phyloP scores from a whole-genome alignment of 2,329 filamentous ascomycete genomes.

The Fusarium cyanostomum region DNA sequence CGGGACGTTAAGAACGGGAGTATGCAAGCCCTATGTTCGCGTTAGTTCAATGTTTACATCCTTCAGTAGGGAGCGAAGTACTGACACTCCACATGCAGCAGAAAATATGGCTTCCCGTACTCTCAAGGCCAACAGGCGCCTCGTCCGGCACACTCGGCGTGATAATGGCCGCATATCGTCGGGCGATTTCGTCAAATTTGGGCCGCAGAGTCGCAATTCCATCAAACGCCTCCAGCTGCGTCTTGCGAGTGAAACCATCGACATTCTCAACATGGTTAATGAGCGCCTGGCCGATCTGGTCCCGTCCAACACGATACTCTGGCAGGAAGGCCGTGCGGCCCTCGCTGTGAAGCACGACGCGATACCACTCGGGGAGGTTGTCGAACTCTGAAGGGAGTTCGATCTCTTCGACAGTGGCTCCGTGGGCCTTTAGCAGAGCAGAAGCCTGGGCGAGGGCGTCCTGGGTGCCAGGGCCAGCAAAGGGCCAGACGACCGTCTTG shows the following conservation, averaged over 20 bases:
- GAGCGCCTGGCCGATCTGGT: slow-evolving; percentile 58
- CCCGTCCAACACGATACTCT: slow-evolving; percentile 61
- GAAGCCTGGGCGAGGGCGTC: slow-evolving; percentile 55
- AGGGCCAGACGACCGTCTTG: slow-evolving; percentile 63
- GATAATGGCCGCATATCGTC: slow-evolving; percentile 64
- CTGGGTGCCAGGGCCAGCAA: slow-evolving; percentile 57
- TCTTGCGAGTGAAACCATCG: slow-evolving; percentile 54
- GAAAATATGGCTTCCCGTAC: slow-evolving; percentile 66
- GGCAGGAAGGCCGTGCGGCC: slow-evolving; percentile 63
- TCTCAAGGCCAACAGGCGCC: slow-evolving; percentile 62
- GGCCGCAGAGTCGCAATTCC: slow-evolving; percentile 63
- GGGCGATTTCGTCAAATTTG: slow-evolving; percentile 62
- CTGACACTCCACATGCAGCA: slow-evolving; percentile 64
- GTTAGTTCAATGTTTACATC: slow-evolving; percentile 1
- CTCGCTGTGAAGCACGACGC: slow-evolving; percentile 61
- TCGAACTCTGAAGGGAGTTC: slow-evolving; percentile 61
- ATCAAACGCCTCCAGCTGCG: slow-evolving; percentile 64
- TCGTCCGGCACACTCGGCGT: slow-evolving; percentile 69
- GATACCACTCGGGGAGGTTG: slow-evolving; percentile 62
- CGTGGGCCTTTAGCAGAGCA: slow-evolving; percentile 54
- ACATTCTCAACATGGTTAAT: slow-evolving; percentile 63
- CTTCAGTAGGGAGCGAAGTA: background rate
- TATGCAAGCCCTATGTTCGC: slow-evolving; percentile 58
- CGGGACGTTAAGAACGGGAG: slow-evolving; percentile 70
- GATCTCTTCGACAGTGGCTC: slow-evolving; percentile 66